Evolutionary conservation across 441 rosid species (phyloP).

Genomic region (Erodium texanum): DNA sequence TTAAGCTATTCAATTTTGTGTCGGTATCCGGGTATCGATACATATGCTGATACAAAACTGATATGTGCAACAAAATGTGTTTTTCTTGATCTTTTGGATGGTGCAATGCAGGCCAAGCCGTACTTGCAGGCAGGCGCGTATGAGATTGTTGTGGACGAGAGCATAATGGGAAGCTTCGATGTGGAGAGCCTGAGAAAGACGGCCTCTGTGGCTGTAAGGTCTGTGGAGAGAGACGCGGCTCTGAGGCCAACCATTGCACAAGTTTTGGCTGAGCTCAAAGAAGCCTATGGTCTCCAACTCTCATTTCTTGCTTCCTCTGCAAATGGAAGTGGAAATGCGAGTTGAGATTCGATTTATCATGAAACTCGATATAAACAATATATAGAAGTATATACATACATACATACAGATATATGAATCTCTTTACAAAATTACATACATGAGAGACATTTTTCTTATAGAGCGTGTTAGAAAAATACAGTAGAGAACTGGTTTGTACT

Average conservation of each 20-base stretch:
- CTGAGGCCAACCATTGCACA: conserved; percentile 57
- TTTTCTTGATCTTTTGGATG: not conserved
- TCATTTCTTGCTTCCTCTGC: conserved; percentile 39
- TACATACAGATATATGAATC: too few relatives aligned
- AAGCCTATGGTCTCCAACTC: conserved; percentile 68
- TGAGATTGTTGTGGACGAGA: conserved; percentile 62
- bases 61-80: too few relatives aligned
- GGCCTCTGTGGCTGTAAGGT: conserved; percentile 48
- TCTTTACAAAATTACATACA: too few relatives aligned
- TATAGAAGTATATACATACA: not conserved
- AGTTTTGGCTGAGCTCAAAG: conserved; percentile 62
- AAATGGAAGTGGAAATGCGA: conserved; percentile 32
- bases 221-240: conserved; percentile 78
- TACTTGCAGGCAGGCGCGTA: conserved; percentile 82
- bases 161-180: conserved; percentile 53
- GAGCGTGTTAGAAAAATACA: not conserved
- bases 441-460: not conserved
- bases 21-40: too few relatives aligned
- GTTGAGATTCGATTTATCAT: conserved; percentile 10
- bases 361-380: not conserved
- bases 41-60: too few relatives aligned
- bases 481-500: not conserved
- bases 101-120: conserved; percentile 67
- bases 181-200: conserved; percentile 67
- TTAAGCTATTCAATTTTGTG: too few relatives aligned